A percentile compares a stretch with the other conserved stretches of the same genome.
phyloP scores from a whole-genome alignment of 2,329 filamentous ascomycete genomes.

The Davidsoniella neocaledoniae region DNA sequence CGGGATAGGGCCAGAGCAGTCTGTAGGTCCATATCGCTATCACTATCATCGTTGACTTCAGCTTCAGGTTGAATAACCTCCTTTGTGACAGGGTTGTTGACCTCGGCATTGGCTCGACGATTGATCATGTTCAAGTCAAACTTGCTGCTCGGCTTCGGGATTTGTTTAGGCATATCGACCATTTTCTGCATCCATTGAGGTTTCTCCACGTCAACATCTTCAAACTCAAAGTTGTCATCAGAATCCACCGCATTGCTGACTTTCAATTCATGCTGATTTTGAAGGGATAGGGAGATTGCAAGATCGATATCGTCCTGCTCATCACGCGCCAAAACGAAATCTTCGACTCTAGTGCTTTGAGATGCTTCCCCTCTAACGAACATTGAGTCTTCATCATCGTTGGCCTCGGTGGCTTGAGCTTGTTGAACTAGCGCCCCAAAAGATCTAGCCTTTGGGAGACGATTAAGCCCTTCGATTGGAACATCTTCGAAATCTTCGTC shows the following conservation, averaged over 20 bases:
- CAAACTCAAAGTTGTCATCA: constrained; percentile 26
- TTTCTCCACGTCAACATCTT: constrained; percentile 28
- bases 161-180: constrained; percentile 30
- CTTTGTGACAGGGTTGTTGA: constrained; percentile 56
- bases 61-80: constrained; percentile 22
- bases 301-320: constrained; percentile 47
- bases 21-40: constrained; percentile 67
- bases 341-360: constrained; percentile 13
- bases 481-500: constrained; percentile 83
- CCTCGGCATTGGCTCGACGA: constrained; percentile 19
- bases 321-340: neutral
- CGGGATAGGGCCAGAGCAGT: constrained; percentile 41
- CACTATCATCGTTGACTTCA: constrained; percentile 22
- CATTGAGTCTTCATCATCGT: constrained; percentile 32
- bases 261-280: constrained; percentile 37
- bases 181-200: constrained; percentile 42
- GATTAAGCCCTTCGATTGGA: constrained; percentile 75
- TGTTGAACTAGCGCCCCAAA: constrained; percentile 13
- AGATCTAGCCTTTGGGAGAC: constrained; percentile 44
- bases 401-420: constrained; percentile 18
- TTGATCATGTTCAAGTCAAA: constrained; percentile 9
- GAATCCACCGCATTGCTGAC: constrained; percentile 14
- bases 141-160: constrained; percentile 25
- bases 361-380: constrained; percentile 28
- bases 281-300: constrained; percentile 74